Conservation (phyloP, 2,329 filamentous ascomycete species). For the Colletotrichum orbiculare region DNA sequence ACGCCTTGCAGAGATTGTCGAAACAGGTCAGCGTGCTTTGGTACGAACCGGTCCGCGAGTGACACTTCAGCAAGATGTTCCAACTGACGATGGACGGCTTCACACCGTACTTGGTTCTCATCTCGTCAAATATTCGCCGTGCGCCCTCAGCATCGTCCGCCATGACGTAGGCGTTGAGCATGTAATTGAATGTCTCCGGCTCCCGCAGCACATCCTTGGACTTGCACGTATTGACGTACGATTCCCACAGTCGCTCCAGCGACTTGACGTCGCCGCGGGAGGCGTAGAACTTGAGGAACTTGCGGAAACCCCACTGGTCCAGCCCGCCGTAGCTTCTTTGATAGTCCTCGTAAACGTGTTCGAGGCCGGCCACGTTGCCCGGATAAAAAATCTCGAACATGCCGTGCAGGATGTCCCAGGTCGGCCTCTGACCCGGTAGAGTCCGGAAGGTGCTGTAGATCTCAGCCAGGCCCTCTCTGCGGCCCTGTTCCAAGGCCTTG, state of each 20-base stretch:
- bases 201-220: constrained; percentile 46
- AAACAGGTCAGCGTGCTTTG: constrained; percentile 74
- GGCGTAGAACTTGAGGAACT: constrained; percentile 62
- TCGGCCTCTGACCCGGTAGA: constrained; percentile 51
- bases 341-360: constrained; percentile 63
- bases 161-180: constrained; percentile 78
- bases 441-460: constrained; percentile 60
- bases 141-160: constrained; percentile 72
- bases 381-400: constrained; percentile 58
- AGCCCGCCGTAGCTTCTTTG: constrained; percentile 52
- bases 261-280: constrained; percentile 57
- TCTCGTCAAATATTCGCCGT: constrained; percentile 70
- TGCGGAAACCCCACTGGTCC: constrained; percentile 58
- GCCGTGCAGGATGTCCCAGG: constrained; percentile 52
- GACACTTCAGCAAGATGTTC: constrained; percentile 82
- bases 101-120: constrained; percentile 65
- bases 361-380: constrained; percentile 53
- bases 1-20: constrained; percentile 64
- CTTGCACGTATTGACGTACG: constrained; percentile 51
- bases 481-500: constrained; percentile 41
- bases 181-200: constrained; percentile 60
- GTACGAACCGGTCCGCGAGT: constrained; percentile 74
- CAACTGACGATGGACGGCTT: constrained; percentile 71
- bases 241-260: constrained; percentile 58
- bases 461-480: constrained; percentile 48